A percentile compares a stretch with the other conserved stretches of the same genome.
Conservation (phyloP, 1,139 yeast species). For the Pichia sp. region DNA sequence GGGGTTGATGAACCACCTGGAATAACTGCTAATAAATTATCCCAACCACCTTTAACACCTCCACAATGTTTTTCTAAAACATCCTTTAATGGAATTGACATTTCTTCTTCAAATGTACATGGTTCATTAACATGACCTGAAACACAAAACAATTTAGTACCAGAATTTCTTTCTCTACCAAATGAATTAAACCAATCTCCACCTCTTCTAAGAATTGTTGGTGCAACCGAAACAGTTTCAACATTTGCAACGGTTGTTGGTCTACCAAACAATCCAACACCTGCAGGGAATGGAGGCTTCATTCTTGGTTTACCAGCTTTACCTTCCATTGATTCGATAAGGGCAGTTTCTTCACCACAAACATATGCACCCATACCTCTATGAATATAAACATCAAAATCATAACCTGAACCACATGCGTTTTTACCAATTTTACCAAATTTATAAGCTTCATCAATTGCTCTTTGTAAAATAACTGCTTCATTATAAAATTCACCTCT, state of each 20-base stretch:
- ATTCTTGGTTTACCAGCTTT: constrained; percentile 89
- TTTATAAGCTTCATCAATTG: constrained; percentile 79
- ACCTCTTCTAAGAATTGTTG: constrained; percentile 83
- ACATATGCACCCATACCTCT: constrained; percentile 90
- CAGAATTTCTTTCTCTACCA: constrained; percentile 78
- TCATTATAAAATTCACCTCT: constrained; percentile 86
- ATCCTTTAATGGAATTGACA: constrained; percentile 80
- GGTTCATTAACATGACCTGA: constrained; percentile 90
- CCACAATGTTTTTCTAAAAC: constrained; percentile 84
- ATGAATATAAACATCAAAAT: constrained; percentile 74
- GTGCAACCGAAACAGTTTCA: constrained; percentile 84
- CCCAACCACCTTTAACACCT: constrained; percentile 89
- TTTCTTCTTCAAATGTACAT: constrained; percentile 87
- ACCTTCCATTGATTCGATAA: constrained; percentile 82
- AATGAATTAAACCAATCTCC: constrained; percentile 78
- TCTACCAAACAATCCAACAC: constrained; percentile 84
- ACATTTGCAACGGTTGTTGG: constrained; percentile 87
- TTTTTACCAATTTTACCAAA: constrained; percentile 75
- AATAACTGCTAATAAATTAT: constrained; percentile 73
- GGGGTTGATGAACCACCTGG: constrained; percentile 92
- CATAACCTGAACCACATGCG: constrained; percentile 82
- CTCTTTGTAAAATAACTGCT: constrained; percentile 61
- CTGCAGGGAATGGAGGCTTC: constrained; percentile 93
- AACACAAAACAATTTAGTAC: constrained; percentile 77
- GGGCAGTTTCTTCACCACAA: constrained; percentile 87